Evolutionary conservation across 2,329 filamentous ascomycete species (phyloP).

Genomic region (Colletotrichum ledebouriae): DNA sequence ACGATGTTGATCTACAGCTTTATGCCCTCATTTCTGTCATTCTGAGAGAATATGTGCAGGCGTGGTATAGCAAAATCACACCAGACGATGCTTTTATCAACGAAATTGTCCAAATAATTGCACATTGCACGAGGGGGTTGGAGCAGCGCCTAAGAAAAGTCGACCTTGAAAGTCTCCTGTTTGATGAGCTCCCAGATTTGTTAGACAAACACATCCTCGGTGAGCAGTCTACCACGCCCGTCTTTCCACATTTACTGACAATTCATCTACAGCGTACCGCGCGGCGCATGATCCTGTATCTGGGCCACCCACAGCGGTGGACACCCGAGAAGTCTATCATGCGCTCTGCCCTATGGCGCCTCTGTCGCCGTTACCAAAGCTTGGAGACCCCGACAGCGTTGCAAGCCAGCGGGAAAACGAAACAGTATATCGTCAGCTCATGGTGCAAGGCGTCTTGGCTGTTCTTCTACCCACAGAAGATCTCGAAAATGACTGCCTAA

Average conservation of each 20-base stretch:
- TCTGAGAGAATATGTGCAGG: conserved; percentile 89
- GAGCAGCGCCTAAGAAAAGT: conserved; percentile 88
- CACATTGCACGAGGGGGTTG: conserved; percentile 88
- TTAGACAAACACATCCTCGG: conserved; percentile 85
- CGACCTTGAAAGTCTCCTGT: conserved; percentile 83
- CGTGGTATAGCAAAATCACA: conserved; percentile 94
- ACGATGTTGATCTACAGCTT: conserved; percentile 92
- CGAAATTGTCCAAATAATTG: conserved; percentile 90
- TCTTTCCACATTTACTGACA: conserved; percentile 1
- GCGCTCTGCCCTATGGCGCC: conserved; percentile 84
- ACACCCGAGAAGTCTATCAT: conserved; percentile 83
- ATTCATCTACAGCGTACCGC: conserved; percentile 71
- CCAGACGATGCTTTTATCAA: conserved; percentile 89
- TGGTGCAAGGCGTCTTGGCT: conserved; percentile 86
- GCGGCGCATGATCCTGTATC: conserved; percentile 71
- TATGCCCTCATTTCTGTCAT: conserved; percentile 94
- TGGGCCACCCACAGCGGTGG: conserved; percentile 70
- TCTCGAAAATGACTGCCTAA: conserved; percentile 87
- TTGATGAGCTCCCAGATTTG: conserved; percentile 90
- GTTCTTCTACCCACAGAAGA: conserved; percentile 93
- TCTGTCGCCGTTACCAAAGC: conserved; percentile 80
- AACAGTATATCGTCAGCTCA: conserved; percentile 84
- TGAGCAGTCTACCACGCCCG: conserved; percentile 55
- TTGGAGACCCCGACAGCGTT: conserved; percentile 62
- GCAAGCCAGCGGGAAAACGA: conserved; percentile 81